These are phyloP conservation scores for Stachybotrys chartarum DNA, from an alignment of 2,329 filamentous ascomycete genomes.

Conservation along the genomic window DNA sequence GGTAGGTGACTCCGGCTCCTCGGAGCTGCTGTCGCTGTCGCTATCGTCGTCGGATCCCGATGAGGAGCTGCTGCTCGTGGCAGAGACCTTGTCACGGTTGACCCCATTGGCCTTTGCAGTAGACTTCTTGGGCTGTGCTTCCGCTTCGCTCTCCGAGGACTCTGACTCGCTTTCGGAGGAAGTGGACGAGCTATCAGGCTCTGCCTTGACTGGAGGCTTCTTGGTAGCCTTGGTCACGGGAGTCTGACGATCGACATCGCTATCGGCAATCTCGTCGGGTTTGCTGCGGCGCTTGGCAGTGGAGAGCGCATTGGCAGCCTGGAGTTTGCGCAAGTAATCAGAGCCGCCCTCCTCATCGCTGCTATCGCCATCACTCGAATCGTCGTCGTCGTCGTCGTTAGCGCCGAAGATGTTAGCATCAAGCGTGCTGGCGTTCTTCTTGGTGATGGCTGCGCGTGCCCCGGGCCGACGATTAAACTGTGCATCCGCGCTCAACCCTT, in stretches of 20 bases:
- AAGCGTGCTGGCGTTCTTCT: conserved; percentile 16
- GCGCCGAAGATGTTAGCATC: conserved; percentile 21
- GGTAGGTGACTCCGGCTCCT: background rate
- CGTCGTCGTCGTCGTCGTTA: conserved; percentile 15
- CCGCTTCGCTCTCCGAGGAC: conserved; percentile 11
- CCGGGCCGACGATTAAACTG: conserved; percentile 22
- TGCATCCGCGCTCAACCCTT: conserved; percentile 22
- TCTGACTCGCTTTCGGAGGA: conserved; percentile 21
- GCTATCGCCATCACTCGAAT: conserved; percentile 16
- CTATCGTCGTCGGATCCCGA: conserved; percentile 13
- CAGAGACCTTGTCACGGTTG: conserved; percentile 6
- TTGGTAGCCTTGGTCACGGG: conserved; percentile 12
- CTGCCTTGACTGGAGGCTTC: conserved; percentile 1
- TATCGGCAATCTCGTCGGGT: conserved; percentile 33
- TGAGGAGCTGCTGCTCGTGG: conserved; percentile 14
- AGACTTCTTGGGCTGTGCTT: background rate
- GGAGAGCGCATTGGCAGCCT: conserved; percentile 6
- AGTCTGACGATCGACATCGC: conserved; percentile 29
- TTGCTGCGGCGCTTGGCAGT: conserved; percentile 20
- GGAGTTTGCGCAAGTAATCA: conserved; percentile 26
- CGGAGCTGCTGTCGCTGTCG: conserved; percentile 13
- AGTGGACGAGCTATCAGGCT: conserved; percentile 12
- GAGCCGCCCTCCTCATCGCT: conserved; percentile 18
- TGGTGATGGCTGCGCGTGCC: conserved; percentile 17
- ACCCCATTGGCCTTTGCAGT: conserved; percentile 14